These are phyloP conservation scores for Fusarium anguioides DNA, from an alignment of 2,329 filamentous ascomycete genomes.

Conservation along the genomic window DNA sequence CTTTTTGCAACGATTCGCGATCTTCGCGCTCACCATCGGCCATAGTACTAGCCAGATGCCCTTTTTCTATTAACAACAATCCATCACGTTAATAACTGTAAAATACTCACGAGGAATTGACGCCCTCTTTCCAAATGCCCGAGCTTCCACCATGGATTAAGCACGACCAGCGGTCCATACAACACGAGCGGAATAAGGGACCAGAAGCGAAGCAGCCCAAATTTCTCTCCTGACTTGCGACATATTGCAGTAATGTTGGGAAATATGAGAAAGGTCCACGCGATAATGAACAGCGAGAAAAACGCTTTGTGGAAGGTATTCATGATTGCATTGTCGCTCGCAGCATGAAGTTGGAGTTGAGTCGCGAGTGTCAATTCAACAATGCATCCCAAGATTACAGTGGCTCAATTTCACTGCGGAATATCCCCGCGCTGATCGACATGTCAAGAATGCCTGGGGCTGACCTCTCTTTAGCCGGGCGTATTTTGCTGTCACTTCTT, in stretches of 20 bases:
- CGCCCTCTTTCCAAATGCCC: conserved; percentile 1
- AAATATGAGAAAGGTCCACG: not conserved
- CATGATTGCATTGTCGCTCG: not conserved
- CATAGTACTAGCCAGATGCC: conserved; percentile 23
- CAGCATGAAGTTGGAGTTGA: not conserved
- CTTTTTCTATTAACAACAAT: not conserved
- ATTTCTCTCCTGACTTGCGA: not conserved
- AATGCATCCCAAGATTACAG: too few relatives aligned
- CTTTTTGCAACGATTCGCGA: not conserved
- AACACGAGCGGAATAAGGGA: not conserved
- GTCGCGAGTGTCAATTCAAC: not conserved
- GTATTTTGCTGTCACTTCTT: not conserved
- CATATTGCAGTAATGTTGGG: not conserved
- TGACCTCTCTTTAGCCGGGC: conserved; percentile 9
- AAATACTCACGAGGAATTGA: conserved; percentile 5
- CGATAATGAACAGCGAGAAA: conserved; percentile 21
- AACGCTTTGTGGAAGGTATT: conserved; percentile 14
- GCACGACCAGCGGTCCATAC: not conserved
- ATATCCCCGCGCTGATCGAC: conserved; percentile 10
- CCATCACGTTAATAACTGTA: accelerated
- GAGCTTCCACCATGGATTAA: not conserved
- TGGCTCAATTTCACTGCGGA: conserved; percentile 1
- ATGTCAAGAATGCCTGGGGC: conserved; percentile 9
- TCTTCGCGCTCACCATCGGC: conserved; percentile 5
- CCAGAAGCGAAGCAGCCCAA: conserved; percentile 18